phyloP scores from a whole-genome alignment of 768 basidiomycete species.

The Tephrocybe sp. region DNA sequence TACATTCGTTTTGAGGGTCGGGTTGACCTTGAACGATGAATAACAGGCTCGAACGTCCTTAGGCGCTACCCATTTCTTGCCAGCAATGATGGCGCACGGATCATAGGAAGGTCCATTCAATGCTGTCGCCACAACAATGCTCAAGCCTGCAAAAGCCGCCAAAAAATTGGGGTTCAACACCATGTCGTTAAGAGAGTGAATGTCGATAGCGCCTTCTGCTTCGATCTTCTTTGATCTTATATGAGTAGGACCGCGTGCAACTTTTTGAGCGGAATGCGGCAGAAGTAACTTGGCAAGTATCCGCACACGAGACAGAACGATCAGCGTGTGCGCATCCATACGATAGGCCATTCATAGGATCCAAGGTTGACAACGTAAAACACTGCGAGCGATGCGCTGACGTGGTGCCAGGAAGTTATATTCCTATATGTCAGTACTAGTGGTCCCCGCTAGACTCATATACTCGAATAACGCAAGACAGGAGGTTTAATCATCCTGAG shows the following conservation, averaged over 20 bases:
- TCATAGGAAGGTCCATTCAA: conserved; percentile 25
- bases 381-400: background rate
- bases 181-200: conserved; percentile 3
- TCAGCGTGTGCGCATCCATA: conserved; percentile 8
- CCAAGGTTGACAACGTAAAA: background rate
- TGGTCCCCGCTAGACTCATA: too few species aligned
- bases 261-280: conserved; percentile 3
- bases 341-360: conserved; percentile 5
- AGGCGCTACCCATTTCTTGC: conserved; percentile 56
- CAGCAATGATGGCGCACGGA: conserved; percentile 53
- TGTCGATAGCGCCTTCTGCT: background rate
- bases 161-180: conserved; percentile 7
- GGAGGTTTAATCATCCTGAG: too few species aligned
- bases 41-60: conserved; percentile 51
- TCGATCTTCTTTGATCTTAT: conserved; percentile 7
- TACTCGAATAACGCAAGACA: too few species aligned
- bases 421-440: too few species aligned
- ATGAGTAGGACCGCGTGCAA: conserved; percentile 6
- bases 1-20: conserved; percentile 50
- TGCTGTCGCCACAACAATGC: conserved; percentile 7
- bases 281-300: background rate
- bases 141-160: conserved; percentile 10
- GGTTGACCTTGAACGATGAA: conserved; percentile 46
- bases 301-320: background rate
- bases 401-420: too few species aligned